These are phyloP conservation scores for Coccomyxa sp. DNA, from an alignment of 139 green algal genomes.

Conservation along the genomic window DNA sequence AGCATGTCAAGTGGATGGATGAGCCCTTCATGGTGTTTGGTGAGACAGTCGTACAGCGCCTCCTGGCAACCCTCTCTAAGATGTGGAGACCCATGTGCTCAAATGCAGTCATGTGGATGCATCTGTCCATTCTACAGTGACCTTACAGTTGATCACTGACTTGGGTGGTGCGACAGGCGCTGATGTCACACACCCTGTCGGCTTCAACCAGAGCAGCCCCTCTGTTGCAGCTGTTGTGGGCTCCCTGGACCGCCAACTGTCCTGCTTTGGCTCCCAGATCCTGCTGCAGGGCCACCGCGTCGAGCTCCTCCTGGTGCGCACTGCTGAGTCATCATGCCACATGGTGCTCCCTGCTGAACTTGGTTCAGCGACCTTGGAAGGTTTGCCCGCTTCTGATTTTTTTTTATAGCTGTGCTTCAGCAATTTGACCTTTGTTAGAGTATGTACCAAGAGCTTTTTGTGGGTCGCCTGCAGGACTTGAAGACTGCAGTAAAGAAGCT, in stretches of 20 bases:
- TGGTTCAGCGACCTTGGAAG: no score
- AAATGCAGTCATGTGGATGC: background rate
- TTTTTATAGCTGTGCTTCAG: no score
- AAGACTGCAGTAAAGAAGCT: constrained; percentile 47
- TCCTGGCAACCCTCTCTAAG: background rate
- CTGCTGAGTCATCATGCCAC: background rate
- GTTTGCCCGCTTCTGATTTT: no score
- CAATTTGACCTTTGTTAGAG: no score
- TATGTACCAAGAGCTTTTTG: no score
- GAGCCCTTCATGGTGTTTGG: constrained; percentile 65
- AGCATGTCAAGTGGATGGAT: background rate
- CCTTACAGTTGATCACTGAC: no score
- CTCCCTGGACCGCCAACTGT: constrained; percentile 37
- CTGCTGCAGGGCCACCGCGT: constrained; percentile 39
- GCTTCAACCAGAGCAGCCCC: constrained; percentile 26
- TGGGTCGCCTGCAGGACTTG: constrained; percentile 31
- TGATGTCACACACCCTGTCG: constrained; percentile 57
- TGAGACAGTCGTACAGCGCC: background rate
- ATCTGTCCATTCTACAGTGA: background rate
- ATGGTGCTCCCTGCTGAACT: background rate
- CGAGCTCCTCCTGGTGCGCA: constrained; percentile 35
- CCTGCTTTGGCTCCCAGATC: constrained; percentile 33
- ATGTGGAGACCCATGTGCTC: background rate
- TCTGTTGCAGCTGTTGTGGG: constrained; percentile 61
- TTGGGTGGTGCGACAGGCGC: constrained; percentile 14